These are phyloP conservation scores for Colletotrichum cordylinicola DNA, from an alignment of 2,329 filamentous ascomycete species.

Conservation along the genomic window DNA sequence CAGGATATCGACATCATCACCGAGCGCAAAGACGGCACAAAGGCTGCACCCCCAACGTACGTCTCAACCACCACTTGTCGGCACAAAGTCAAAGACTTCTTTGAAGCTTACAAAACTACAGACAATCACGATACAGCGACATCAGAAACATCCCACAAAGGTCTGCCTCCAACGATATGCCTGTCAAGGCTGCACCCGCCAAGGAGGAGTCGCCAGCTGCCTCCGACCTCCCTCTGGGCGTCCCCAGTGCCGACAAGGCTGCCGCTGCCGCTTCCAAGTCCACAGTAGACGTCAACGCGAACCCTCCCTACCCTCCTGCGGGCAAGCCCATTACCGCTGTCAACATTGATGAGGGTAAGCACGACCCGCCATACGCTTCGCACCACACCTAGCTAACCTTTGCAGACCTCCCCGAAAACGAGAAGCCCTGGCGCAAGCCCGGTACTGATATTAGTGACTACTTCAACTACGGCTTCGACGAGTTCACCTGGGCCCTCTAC, in stretches of 20 bases:
- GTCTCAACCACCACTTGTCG: constrained; percentile 28
- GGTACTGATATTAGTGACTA: constrained; percentile 96
- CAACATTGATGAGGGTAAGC: constrained; percentile 71
- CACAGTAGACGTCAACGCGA: constrained; percentile 82
- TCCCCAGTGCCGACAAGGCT: constrained; percentile 56
- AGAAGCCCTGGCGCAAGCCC: constrained; percentile 94
- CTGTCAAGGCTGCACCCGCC: constrained; percentile 48
- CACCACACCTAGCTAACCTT: not conserved
- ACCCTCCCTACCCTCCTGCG: constrained; percentile 77
- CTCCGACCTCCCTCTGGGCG: constrained; percentile 30
- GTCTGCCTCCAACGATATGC: constrained; percentile 56
- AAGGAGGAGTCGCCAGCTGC: constrained; percentile 48
- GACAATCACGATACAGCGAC: constrained; percentile 68
- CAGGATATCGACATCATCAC: constrained; percentile 74
- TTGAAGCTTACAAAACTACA: constrained; percentile 29
- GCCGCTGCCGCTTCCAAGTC: constrained; percentile 77
- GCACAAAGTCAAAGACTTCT: not conserved
- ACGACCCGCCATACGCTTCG: not conserved
- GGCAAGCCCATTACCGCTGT: constrained; percentile 83
- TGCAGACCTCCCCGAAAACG: constrained; percentile 74
- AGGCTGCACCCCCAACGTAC: constrained; percentile 63
- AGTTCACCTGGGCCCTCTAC: constrained; percentile 97
- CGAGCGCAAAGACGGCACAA: constrained; percentile 69
- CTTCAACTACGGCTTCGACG: constrained; percentile 99
- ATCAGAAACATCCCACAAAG: constrained; percentile 70